Evolutionary conservation across 2,329 filamentous ascomycete species (phyloP), one percentile per base, ranked within the genome.

Genomic region (Bipolaris gigantea): DNA sequence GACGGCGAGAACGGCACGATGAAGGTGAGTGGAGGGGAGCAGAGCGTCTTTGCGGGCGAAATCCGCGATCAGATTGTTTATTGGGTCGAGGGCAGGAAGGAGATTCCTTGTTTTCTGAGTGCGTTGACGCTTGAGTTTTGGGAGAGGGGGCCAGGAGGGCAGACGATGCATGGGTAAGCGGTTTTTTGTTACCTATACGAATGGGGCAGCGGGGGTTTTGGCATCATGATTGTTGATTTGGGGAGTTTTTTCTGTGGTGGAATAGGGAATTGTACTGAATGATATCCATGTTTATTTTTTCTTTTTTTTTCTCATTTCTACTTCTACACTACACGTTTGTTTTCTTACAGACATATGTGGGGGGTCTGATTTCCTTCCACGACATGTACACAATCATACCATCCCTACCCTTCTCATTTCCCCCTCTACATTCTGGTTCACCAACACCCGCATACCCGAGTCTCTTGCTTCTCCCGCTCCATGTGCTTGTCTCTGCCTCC

Each of bases 1-100:
- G 92, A 96, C 74, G 92, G 92, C 47, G 92, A 97, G 77, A 87
- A 89, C 53, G 94, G 93, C 7, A 97, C 92, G 1, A 99, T 99
- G 94, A 99, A 99, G 81, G 89, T 99, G 53, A 90, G 88, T 32
- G 94, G 94, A 1, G 94, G 94, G 0, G 90, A 92, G 1, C 84
- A 89, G 69, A 95, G 90, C 70, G 82, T 85, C 11, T 99, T 99
- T 75, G 94, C 92, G 1, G 78, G 84, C 50, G 88, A 92, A 74
- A 96, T 99, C 59, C 84, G 84, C 61, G 89, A 90, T 67, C 85
- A 92, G 72, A 93, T 97, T 68, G 88, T 91, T 61, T 97, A 96
- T 74, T 99, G 94, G 93, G 93, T 97, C 1, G 85, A 95, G 68
- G 92, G 94, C 66, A 86, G 92, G 78, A 92, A 92, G 42, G 93